Conservation (phyloP, 2,329 filamentous ascomycete genomes). For the Dothiorella sarmentorum region DNA sequence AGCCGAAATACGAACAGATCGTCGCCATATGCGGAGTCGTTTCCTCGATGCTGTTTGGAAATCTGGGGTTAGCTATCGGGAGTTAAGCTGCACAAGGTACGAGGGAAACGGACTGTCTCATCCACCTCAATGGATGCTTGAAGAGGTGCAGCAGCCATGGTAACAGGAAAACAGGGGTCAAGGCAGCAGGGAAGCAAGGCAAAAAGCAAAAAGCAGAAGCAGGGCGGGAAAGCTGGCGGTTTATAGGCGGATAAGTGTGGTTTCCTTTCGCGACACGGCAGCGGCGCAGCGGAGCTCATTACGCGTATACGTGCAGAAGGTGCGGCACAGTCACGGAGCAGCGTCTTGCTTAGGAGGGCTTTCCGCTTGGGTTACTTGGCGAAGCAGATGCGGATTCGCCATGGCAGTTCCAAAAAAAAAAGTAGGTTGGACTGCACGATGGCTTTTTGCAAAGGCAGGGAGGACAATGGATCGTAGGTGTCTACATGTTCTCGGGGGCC, state of each 20-base stretch:
- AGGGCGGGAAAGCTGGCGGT: background rate
- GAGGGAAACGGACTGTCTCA: background rate
- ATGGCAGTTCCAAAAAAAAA: background rate
- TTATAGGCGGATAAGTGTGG: background rate
- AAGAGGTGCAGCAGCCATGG: background rate
- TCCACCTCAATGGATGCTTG: slow-evolving; percentile 4
- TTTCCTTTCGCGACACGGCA: background rate
- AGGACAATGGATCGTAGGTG: no score
- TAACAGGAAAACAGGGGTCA: background rate
- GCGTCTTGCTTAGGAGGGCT: background rate
- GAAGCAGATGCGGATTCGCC: background rate
- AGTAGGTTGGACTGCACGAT: background rate
- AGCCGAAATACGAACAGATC: background rate
- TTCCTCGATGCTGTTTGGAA: background rate
- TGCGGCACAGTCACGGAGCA: background rate
- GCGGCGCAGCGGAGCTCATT: background rate
- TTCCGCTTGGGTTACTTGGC: background rate
- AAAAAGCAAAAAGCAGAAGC: background rate
- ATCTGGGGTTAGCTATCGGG: background rate
- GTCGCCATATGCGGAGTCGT: background rate
- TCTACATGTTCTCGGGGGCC: no score
- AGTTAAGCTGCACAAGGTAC: background rate
- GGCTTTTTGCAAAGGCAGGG: background rate
- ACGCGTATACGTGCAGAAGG: background rate
- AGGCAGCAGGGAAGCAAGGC: no score